Conservation (phyloP, 2,329 filamentous ascomycete genomes). For the Aspergillus pseudoglaucus region DNA sequence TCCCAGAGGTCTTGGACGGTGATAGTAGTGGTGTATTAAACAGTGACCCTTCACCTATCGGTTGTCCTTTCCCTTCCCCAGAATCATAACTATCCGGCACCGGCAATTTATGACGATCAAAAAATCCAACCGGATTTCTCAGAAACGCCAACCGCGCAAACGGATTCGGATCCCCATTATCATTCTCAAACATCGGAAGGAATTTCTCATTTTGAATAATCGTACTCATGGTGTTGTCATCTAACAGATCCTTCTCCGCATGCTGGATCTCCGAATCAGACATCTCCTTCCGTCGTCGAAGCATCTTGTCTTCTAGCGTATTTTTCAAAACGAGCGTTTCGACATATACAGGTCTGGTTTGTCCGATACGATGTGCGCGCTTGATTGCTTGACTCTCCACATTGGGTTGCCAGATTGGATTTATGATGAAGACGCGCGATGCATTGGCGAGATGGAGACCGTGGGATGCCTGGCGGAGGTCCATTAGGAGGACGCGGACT, state of each 20-base stretch:
- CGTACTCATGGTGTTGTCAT: conserved; percentile 51
- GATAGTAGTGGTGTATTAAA: background rate
- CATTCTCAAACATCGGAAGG: conserved; percentile 35
- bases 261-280: conserved; percentile 53
- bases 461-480: conserved; percentile 80
- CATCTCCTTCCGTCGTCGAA: conserved; percentile 68
- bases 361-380: conserved; percentile 79
- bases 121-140: conserved; percentile 26
- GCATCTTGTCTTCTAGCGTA: conserved; percentile 79
- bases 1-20: background rate
- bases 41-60: background rate
- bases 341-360: conserved; percentile 69
- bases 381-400: conserved; percentile 89
- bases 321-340: conserved; percentile 76
- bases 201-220: conserved; percentile 54
- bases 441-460: conserved; percentile 80
- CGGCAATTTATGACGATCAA: conserved; percentile 32
- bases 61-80: background rate
- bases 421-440: conserved; percentile 82
- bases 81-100: conserved; percentile 25
- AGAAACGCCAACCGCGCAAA: conserved; percentile 21
- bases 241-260: conserved; percentile 52
- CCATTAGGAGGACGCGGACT: conserved; percentile 79
- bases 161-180: conserved; percentile 2
- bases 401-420: conserved; percentile 75